Conservation (phyloP, 2,329 filamentous ascomycete genomes). For the Monilinia aucupariae region DNA sequence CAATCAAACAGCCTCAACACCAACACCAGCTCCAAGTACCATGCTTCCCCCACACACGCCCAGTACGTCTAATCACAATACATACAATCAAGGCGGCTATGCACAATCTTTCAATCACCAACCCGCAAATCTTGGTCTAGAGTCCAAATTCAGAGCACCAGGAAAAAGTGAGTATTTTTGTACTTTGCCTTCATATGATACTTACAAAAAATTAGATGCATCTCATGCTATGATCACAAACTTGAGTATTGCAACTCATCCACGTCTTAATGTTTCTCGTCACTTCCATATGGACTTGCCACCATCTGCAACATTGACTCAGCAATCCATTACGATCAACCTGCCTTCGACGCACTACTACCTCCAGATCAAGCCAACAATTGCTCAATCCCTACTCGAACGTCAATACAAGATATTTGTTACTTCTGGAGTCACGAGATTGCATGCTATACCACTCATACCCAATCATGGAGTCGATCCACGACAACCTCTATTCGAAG, state of each 20-base stretch:
- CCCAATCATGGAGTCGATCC: conserved; percentile 50
- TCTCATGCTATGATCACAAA: conserved; percentile 62
- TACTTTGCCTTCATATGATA: neutral
- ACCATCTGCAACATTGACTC: conserved; percentile 59
- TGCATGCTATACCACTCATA: conserved; percentile 43
- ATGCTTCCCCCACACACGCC: conserved; percentile 34
- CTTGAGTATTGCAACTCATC: conserved; percentile 63
- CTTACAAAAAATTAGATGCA: conserved; percentile 40
- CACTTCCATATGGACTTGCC: conserved; percentile 59
- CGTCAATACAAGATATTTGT: conserved; percentile 76
- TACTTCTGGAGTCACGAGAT: conserved; percentile 59
- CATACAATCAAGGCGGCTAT: conserved; percentile 28
- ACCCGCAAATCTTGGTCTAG: conserved; percentile 36
- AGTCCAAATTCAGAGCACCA: conserved; percentile 40
- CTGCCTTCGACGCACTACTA: conserved; percentile 63
- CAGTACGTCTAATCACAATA: conserved; percentile 24
- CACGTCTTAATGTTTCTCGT: conserved; percentile 55
- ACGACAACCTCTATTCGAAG: conserved; percentile 68
- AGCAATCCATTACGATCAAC: conserved; percentile 68
- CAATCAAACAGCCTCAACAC: conserved; percentile 37
- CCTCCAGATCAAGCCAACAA: conserved; percentile 63
- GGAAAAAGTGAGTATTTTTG: conserved; percentile 43
- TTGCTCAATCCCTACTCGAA: conserved; percentile 57
- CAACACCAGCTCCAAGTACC: conserved; percentile 23
- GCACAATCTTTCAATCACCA: conserved; percentile 33